phyloP scores from a whole-genome alignment of 352 stramenopile genomes.

The Globisporangium middletonii region DNA sequence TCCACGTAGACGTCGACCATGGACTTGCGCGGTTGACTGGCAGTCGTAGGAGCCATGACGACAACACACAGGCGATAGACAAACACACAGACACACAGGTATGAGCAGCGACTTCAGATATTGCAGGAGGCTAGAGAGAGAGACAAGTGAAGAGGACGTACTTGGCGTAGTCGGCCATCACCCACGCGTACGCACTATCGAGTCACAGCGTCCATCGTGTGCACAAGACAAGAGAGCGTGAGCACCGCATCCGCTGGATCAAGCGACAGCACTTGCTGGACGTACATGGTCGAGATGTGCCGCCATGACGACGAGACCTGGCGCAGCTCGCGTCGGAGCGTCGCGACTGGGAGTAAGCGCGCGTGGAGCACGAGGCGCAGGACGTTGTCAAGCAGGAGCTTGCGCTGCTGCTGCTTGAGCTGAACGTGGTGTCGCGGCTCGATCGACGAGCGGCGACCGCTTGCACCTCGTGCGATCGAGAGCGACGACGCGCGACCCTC shows the following conservation, averaged over 20 bases:
- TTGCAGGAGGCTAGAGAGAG: too few species aligned
- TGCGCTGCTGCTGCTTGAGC: slow-evolving; percentile 16
- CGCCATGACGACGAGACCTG: slow-evolving; percentile 44
- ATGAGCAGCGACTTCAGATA: background rate
- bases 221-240: slow-evolving; percentile 2
- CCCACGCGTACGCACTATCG: slow-evolving; percentile 42
- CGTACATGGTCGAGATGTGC: slow-evolving; percentile 39
- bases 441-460: slow-evolving; percentile 2
- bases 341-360: slow-evolving; percentile 25
- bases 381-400: slow-evolving; percentile 25
- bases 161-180: slow-evolving; percentile 44
- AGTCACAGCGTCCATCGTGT: too few species aligned
- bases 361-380: slow-evolving; percentile 39
- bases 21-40: slow-evolving; percentile 16
- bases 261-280: background rate
- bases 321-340: slow-evolving; percentile 25
- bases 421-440: slow-evolving; percentile 3
- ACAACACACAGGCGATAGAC: background rate
- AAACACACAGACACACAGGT: background rate
- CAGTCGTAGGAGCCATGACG: background rate
- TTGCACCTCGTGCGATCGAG: background rate
- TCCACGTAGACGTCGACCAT: slow-evolving; percentile 40
- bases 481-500: background rate
- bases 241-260: background rate
- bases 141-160: slow-evolving; percentile 13